A percentile compares a stretch with the other conserved stretches of the same genome.
Evolutionary conservation across 2,329 filamentous ascomycete genomes (phyloP).

Genomic region (Colletotrichum sp.): DNA sequence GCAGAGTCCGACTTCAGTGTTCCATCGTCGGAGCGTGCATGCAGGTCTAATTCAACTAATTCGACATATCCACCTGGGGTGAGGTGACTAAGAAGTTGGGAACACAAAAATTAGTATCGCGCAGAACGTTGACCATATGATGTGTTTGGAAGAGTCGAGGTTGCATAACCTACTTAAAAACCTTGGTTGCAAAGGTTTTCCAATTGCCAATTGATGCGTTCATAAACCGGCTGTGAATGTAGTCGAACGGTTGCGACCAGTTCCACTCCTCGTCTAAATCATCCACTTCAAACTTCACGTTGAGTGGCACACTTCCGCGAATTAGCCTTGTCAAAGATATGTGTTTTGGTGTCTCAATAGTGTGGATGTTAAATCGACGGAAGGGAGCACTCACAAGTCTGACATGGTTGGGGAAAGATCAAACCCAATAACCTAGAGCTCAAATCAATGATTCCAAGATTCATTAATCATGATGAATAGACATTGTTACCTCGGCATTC

Average conservation of each 20-base stretch:
- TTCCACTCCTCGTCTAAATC: constrained; percentile 32
- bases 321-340: not conserved
- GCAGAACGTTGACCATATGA: not conserved
- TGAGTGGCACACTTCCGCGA: constrained; percentile 39
- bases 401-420: constrained; percentile 47
- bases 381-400: constrained; percentile 27
- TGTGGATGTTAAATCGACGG: no score
- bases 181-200: constrained; percentile 47
- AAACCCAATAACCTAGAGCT: constrained; percentile 35
- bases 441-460: not conserved
- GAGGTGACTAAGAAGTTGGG: constrained; percentile 35
- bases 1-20: constrained; percentile 28
- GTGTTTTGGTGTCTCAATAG: no score
- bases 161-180: constrained; percentile 36
- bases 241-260: constrained; percentile 54
- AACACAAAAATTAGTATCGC: not conserved
- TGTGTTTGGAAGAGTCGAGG: not conserved
- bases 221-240: constrained; percentile 62
- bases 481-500: constrained; percentile 27
- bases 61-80: constrained; percentile 54
- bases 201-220: constrained; percentile 60
- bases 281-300: constrained; percentile 43
- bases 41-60: constrained; percentile 45
- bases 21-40: constrained; percentile 44
- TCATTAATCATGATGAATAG: not conserved